Evolutionary conservation across 2,329 filamentous ascomycete genomes (phyloP), one percentile per base, ranked within the genome.

Genomic region (Aspergillus japonicus): DNA sequence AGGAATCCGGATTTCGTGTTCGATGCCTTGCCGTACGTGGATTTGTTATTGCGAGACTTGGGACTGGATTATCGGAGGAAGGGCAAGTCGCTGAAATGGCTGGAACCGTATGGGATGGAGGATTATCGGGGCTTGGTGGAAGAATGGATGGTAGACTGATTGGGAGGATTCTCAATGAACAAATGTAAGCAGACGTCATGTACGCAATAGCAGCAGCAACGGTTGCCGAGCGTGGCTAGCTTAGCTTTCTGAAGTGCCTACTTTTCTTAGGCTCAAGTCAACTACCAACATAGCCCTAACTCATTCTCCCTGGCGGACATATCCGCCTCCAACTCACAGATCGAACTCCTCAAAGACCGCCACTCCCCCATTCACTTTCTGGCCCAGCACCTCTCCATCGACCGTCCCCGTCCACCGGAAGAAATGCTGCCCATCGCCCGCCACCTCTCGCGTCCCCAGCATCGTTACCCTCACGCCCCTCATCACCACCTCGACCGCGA

Each of bases 21-120:
- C 68, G 91, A 95, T 72, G 83, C 83, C 0, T 71, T 94, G 56
- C 89, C 89, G 4, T 95, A 92, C 68, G 71, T 91, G 19, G 90
- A 93, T 72, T 68, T 88, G 68, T 71, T 94, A 69, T 70, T 90
- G 61, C 75, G 77, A 4, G 90, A 94, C 71, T 67, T 93, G 58
- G 88, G 85, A 0, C 72, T 92, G 57, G 76, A 81, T 19, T 77
- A 77, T 1, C 66, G 64, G 62, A 66, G 78, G 24, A 81, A 79
- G 62, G 48, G 57, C 1, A 68, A 72, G 5, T 51, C 63, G 5
- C 56, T 74, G n/a, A 66, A 69, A 1, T 75, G 75, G 57, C 64
- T 75, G 29, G 71, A 72, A 19, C 68, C 76, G 14, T 80, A 80
- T 65, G 73, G 71, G 11, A 59, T 65, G 26, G 69, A 68, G 56